Evolutionary conservation across 2,329 filamentous ascomycete species (phyloP).

Genomic region (Aspergillus sp.): DNA sequence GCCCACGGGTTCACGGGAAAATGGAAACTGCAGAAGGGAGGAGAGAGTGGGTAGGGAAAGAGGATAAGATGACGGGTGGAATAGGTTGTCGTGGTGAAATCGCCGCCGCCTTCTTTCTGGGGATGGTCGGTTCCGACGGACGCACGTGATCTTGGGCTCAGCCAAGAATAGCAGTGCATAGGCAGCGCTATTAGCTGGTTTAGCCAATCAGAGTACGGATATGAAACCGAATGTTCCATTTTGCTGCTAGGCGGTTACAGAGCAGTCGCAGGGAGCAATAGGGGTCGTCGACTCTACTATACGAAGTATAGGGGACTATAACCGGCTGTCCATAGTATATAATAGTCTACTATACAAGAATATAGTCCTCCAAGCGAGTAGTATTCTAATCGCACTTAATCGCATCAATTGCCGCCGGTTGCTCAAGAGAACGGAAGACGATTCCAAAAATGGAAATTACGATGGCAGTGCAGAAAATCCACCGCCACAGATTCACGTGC

Average conservation of each 20-base stretch:
- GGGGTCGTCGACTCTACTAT: not conserved
- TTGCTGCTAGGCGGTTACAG: not conserved
- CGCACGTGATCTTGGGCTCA: constrained; percentile 15
- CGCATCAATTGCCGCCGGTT: not conserved
- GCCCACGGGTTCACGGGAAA: not conserved
- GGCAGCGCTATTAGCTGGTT: constrained; percentile 12
- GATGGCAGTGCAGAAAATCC: not conserved
- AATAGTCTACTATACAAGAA: no score
- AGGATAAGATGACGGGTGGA: constrained; percentile 3
- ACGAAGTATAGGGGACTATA: no score
- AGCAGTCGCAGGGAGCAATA: not conserved
- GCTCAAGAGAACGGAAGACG: not conserved
- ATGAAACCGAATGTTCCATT: not conserved
- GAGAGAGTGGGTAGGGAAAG: constrained; percentile 5
- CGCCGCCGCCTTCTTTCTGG: constrained; percentile 19
- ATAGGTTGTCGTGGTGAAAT: constrained; percentile 13
- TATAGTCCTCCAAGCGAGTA: no score
- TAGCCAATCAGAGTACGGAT: not conserved
- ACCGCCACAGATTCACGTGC: constrained; percentile 1
- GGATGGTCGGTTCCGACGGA: constrained; percentile 20
- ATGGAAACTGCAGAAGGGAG: constrained; percentile 1
- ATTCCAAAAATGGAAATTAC: not conserved
- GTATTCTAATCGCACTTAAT: not conserved
- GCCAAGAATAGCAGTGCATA: constrained; percentile 8
- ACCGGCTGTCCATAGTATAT: no score